Conservation (phyloP, 768 basidiomycete genomes). For the Pleurotus cornucopiae region DNA sequence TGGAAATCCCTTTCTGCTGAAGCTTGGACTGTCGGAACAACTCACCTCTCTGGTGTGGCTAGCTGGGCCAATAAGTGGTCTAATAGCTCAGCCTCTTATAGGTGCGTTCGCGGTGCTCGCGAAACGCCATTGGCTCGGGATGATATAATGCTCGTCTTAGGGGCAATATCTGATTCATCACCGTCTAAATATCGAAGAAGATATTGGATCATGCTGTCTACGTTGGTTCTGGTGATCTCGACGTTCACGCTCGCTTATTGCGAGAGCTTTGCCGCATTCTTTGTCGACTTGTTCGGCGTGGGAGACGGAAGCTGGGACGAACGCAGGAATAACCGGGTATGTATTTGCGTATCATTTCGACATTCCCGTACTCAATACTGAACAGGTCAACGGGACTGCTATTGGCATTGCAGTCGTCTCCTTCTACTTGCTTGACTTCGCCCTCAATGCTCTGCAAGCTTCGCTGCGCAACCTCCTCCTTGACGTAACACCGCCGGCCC, state of each 20-base stretch:
- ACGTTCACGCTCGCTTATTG: constrained; percentile 85
- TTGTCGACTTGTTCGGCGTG: constrained; percentile 73
- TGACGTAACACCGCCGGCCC: constrained; percentile 84
- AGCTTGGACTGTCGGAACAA: constrained; percentile 71
- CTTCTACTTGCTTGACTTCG: constrained; percentile 95
- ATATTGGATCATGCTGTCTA: constrained; percentile 91
- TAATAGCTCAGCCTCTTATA: constrained; percentile 96
- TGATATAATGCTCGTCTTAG: constrained; percentile 40
- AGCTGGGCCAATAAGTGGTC: constrained; percentile 90
- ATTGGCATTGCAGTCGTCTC: constrained; percentile 85
- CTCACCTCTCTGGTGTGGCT: constrained; percentile 95
- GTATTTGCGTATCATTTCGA: constrained; percentile 15
- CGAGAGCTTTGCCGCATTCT: constrained; percentile 58
- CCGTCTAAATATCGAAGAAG: constrained; percentile 86
- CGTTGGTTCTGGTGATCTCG: constrained; percentile 71
- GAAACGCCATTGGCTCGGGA: constrained; percentile 1
- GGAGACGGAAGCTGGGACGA: constrained; percentile 90
- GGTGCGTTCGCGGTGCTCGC: constrained; percentile 43
- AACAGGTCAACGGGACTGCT: constrained; percentile 61
- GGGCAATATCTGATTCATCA: constrained; percentile 94
- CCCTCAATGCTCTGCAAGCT: constrained; percentile 93
- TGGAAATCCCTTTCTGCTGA: constrained; percentile 88
- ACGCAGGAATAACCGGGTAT: constrained; percentile 54
- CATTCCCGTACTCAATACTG: background rate
- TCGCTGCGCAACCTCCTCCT: constrained; percentile 91